Evolutionary conservation across 2,329 filamentous ascomycete genomes (phyloP), one percentile per base, ranked within the genome.

Genomic region (Xylariaceae sp.): DNA sequence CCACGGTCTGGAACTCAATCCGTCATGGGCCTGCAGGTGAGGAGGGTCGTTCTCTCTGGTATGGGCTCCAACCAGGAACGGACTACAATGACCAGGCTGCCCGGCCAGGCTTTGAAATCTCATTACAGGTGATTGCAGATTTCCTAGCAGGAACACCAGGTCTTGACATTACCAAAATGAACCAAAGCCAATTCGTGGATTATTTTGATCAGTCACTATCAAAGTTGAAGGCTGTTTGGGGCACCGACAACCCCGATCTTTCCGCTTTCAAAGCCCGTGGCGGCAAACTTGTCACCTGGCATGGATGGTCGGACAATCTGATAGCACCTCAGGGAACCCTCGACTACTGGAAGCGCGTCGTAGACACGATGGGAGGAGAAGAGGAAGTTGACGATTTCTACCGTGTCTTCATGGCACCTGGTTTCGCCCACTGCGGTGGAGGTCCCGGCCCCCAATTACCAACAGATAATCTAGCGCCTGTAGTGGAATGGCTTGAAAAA

Each of bases 391-490:
- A 68, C 2, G 70, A 73, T 14, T 75, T 76, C 56, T 80, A 76
- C 59, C 57, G 67, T 2, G 66, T 75, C 52, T 79, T 79, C 56
- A 58, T 65, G 4, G 67, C 78, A 5, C 74, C 75, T 1, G 76
- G 75, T 1, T 71, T 78, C 64, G 64, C 60, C 4, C 76, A 80
- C 53, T 80, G 77, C 48, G 39, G 44, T 7, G 66, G 65, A n/a
- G 72, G 73, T 37, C 55, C 52, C 36, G 70, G 70, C 16, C 68
- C 69, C 7, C 49, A 52, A 37, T 37, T 49, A 4, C 50, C 50
- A 12, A n/a, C 7, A 8, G 50, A 56, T 17, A 45, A 16, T 38
- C 36, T 58, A 25, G 40, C 39, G 1, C 45, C 53, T 33, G 51
- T 58, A 19, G 47, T 56, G 20, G 50, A 54, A 21, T 58, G 55